Conservation (phyloP, 179 eudicot genomes). For the Vitellaria paradoxa region DNA sequence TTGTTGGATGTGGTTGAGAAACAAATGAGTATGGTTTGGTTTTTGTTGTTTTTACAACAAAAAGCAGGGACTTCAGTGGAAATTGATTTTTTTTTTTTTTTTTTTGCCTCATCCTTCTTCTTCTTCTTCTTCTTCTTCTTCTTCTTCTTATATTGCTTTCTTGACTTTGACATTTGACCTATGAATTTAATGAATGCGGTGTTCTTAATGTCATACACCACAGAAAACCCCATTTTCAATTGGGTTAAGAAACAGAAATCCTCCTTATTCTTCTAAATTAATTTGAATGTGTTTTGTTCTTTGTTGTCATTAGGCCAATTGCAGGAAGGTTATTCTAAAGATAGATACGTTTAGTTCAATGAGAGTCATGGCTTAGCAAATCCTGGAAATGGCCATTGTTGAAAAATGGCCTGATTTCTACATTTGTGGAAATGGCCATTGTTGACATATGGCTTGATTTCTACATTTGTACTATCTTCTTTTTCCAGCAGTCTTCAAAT, state of each 20-base stretch:
- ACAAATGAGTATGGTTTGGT: slow-evolving; percentile 1
- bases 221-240: slow-evolving; percentile 9
- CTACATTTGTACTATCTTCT: not conserved
- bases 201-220: slow-evolving; percentile 25
- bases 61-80: slow-evolving; percentile 16
- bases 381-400: not conserved
- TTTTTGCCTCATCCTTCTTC: not conserved
- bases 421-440: not conserved
- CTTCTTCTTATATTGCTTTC: slow-evolving; percentile 23
- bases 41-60: not conserved
- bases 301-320: not conserved
- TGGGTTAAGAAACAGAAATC: slow-evolving; percentile 8
- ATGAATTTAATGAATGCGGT: slow-evolving; percentile 25
- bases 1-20: not conserved
- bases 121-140: slow-evolving; percentile 12
- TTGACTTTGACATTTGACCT: slow-evolving; percentile 43
- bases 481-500: not conserved
- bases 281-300: not conserved
- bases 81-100: slow-evolving; percentile 28
- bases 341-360: not conserved
- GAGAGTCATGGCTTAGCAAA: not conserved
- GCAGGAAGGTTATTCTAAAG: not conserved
- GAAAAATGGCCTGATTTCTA: not conserved
- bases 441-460: not conserved
- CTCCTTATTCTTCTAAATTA: not conserved